Conservation (phyloP, 768 basidiomycete genomes). For the Podaxis sp. region DNA sequence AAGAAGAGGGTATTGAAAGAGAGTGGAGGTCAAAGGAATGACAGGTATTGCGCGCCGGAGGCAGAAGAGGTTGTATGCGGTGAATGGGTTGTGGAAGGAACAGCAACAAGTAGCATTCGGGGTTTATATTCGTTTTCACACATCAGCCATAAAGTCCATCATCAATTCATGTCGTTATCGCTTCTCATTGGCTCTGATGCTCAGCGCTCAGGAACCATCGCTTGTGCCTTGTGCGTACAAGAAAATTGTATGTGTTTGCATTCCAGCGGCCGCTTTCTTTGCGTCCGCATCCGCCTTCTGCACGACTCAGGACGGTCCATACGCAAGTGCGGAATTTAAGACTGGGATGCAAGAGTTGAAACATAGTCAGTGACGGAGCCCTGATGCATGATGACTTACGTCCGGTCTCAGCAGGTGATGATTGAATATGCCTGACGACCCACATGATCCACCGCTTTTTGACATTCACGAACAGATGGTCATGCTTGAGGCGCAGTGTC, state of each 20-base stretch:
- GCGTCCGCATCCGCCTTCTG: not conserved
- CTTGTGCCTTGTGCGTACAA: not conserved
- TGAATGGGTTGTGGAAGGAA: slow-evolving; percentile 6
- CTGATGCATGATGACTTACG: not conserved
- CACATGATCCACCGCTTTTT: not conserved
- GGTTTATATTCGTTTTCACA: slow-evolving; percentile 12
- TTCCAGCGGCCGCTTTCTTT: not conserved
- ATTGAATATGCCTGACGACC: not conserved
- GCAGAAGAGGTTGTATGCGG: slow-evolving; percentile 19
- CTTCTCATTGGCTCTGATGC: not conserved
- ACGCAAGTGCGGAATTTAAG: not conserved
- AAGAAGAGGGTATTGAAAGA: slow-evolving; percentile 38
- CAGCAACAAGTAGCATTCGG: slow-evolving; percentile 8
- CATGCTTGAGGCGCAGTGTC: not conserved
- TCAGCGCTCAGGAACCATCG: slow-evolving; percentile 10
- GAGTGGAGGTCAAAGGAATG: slow-evolving; percentile 30
- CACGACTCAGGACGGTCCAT: not conserved
- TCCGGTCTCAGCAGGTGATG: slow-evolving; percentile 6
- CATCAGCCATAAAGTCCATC: not conserved
- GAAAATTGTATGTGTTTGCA: not conserved
- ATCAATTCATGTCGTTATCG: slow-evolving; percentile 3
- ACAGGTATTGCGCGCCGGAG: not conserved
- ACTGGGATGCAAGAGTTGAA: not conserved
- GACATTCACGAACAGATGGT: not conserved
- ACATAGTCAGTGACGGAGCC: not conserved